Conservation (phyloP, 1,284 basidiomycete species). For the Sanghuangporus baumii region DNA sequence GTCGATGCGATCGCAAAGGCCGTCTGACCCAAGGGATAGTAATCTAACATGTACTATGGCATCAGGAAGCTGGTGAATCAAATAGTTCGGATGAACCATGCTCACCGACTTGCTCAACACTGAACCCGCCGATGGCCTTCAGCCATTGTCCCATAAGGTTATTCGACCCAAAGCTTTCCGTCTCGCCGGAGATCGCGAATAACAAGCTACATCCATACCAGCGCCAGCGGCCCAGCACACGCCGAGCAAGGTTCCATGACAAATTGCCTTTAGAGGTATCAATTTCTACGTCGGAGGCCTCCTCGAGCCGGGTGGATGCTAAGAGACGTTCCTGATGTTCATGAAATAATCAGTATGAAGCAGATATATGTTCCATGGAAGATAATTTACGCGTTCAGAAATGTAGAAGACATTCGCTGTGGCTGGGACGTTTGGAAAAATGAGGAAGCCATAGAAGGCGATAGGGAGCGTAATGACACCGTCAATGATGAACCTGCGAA, state of each 20-base stretch:
- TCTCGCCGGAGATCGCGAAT: slow-evolving; percentile 61
- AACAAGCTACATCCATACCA: slow-evolving; percentile 64
- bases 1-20: slow-evolving; percentile 62
- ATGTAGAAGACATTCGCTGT: slow-evolving; percentile 65
- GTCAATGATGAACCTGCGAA: slow-evolving; percentile 60
- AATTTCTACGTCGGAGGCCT: slow-evolving; percentile 27
- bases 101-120: slow-evolving; percentile 53
- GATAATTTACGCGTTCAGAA: slow-evolving; percentile 42
- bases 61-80: not conserved
- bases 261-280: slow-evolving; percentile 31
- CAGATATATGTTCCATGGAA: too few relatives aligned
- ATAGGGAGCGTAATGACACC: slow-evolving; percentile 69
- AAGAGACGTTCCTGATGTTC: slow-evolving; percentile 46
- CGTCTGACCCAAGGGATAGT: slow-evolving; percentile 60
- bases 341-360: not conserved
- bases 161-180: slow-evolving; percentile 67
- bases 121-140: slow-evolving; percentile 54
- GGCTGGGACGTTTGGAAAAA: slow-evolving; percentile 68
- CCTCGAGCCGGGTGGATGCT: slow-evolving; percentile 44
- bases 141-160: slow-evolving; percentile 76
- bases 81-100: not conserved
- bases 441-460: slow-evolving; percentile 64
- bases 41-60: slow-evolving; percentile 34
- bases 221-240: slow-evolving; percentile 59
- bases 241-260: slow-evolving; percentile 43